Evolutionary conservation across 2,329 filamentous ascomycete species (phyloP).

Genomic region (Alternaria postmessia): DNA sequence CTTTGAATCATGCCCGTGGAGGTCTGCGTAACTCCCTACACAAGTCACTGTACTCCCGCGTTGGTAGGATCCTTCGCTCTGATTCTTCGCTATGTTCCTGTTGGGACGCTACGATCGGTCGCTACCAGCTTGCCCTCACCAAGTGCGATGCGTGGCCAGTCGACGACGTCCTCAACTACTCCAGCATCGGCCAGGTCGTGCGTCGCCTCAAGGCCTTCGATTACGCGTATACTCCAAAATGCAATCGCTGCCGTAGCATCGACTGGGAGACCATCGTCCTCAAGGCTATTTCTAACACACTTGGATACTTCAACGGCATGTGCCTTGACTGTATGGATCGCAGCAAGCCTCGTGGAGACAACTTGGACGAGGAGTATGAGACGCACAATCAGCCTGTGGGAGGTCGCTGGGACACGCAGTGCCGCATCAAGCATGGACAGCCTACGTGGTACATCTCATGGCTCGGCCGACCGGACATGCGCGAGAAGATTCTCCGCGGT

Average conservation of each 20-base stretch:
- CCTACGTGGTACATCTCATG: slow-evolving; percentile 43
- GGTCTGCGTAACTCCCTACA: slow-evolving; percentile 25
- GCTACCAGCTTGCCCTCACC: slow-evolving; percentile 23
- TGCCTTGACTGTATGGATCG: slow-evolving; percentile 45
- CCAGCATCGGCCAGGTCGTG: slow-evolving; percentile 19
- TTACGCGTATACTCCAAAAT: slow-evolving; percentile 16
- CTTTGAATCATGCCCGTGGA: slow-evolving; percentile 29
- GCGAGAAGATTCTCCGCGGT: slow-evolving; percentile 24
- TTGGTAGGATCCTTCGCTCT: slow-evolving; percentile 18
- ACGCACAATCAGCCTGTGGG: slow-evolving; percentile 18
- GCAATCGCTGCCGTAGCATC: slow-evolving; percentile 17
- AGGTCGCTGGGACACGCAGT: slow-evolving; percentile 34
- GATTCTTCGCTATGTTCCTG: slow-evolving; percentile 17
- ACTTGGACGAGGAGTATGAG: slow-evolving; percentile 34
- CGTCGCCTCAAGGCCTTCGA: slow-evolving; percentile 22
- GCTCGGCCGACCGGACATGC: slow-evolving; percentile 27
- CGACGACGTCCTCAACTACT: slow-evolving; percentile 22
- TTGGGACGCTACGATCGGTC: slow-evolving; percentile 25
- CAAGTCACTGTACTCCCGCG: slow-evolving; percentile 22
- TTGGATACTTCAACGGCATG: slow-evolving; percentile 39
- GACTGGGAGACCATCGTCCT: slow-evolving; percentile 17
- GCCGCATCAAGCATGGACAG: slow-evolving; percentile 36
- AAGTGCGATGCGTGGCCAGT: slow-evolving; percentile 25
- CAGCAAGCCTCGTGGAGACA: slow-evolving; percentile 16
- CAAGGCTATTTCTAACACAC: slow-evolving; percentile 8